These are phyloP conservation scores for Tephrocybe sp. DNA, from an alignment of 768 basidiomycete genomes.

Conservation along the genomic window DNA sequence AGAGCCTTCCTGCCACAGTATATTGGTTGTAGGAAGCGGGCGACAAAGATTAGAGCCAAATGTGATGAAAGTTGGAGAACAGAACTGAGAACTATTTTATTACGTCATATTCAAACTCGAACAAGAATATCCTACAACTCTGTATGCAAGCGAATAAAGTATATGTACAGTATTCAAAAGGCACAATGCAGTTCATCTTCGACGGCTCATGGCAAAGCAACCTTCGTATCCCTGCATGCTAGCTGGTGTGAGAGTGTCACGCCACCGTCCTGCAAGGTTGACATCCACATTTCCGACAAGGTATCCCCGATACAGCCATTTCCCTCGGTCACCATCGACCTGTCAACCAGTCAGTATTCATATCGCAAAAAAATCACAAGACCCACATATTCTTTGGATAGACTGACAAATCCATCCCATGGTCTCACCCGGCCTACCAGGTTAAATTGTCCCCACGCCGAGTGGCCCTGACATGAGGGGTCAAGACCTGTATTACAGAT, in stretches of 20 bases:
- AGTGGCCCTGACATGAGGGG: constrained; percentile 63
- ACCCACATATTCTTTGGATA: constrained; percentile 84
- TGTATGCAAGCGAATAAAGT: no score
- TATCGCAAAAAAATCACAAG: constrained; percentile 1
- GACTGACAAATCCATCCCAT: constrained; percentile 75
- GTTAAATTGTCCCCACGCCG: constrained; percentile 87
- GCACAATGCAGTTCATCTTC: constrained; percentile 34
- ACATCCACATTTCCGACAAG: constrained; percentile 68
- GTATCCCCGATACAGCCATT: constrained; percentile 86
- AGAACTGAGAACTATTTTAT: not conserved
- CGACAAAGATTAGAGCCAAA: no score
- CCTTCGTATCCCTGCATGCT: constrained; percentile 78
- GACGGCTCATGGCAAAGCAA: constrained; percentile 73
- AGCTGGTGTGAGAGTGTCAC: constrained; percentile 72
- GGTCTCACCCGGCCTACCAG: constrained; percentile 77
- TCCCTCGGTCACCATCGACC: constrained; percentile 72
- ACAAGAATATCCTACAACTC: no score
- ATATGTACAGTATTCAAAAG: not conserved
- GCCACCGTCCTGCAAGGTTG: constrained; percentile 80
- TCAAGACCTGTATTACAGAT: not conserved
- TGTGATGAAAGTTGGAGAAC: no score
- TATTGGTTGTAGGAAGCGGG: no score
- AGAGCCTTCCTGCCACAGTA: no score
- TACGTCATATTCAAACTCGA: no score
- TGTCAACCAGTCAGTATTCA: constrained; percentile 23